Base-by-base conservation (phyloP, 495 filamentous ascomycete species). In the Glarea lozoyensis region DNA sequence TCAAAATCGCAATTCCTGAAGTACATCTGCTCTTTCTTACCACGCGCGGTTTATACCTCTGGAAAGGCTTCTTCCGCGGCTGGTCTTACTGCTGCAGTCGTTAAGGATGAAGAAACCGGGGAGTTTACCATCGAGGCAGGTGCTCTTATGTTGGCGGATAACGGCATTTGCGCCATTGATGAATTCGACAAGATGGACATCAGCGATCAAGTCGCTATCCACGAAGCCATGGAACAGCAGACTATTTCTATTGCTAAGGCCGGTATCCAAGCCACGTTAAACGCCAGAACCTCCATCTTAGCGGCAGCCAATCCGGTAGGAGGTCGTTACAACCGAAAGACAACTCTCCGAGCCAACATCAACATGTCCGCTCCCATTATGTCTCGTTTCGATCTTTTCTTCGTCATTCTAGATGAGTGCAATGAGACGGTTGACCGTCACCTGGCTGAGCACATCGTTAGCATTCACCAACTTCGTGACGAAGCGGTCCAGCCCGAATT, bases 161-260 rank as follows among this genome's bases (percentile, higher is more conserved):
- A 85, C 57, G 92, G 93, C 49, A 90, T 97, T 59, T 99, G 92
- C 63, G 87, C 86, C 47, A 99, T 99, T 58, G 92, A 99, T 60
- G 92, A 99, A 54, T 99, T 99, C 59, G 92, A 99, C 72, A 99
- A 97, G 67, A 99, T 99, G 92, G 92, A 99, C 56, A 86, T 99
- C 40, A 76, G 67, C 36, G 92, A 99, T 64, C 92, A 99, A 67
- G 92, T 99, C 35, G 92, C 92, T 49, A 97, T 99, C 62, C 92
- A 99, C 76, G 92, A 99, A 76, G 93, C 93, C 42, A 99, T 99
- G 92, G 92, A 99, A 74, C 92, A 99, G 66, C 92, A 99, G 67
- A 99, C 92, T 15, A 99, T 99, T 53, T 96, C 90, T 16, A 99
- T 99, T 60, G 92, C 92, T 46, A 99, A 99, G 58, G 92, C 92